A percentile compares a stretch with the other conserved stretches of the same genome.
Conservation (phyloP, 495 filamentous ascomycete species). For the Daldinia caldariorum region DNA sequence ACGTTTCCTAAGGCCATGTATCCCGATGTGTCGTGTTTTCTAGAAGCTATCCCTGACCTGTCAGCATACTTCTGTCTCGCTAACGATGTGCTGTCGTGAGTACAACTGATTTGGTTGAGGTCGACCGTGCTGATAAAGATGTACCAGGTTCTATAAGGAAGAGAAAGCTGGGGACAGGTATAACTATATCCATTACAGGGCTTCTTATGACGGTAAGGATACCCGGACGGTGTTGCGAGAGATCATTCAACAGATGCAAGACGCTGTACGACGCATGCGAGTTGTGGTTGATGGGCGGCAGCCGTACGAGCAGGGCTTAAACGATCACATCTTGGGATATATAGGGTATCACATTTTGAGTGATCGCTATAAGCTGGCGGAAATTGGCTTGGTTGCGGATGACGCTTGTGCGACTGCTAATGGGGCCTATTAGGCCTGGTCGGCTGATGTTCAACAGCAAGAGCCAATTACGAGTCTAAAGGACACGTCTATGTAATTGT, state of each 20-base stretch:
- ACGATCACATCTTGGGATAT: slow-evolving; percentile 25
- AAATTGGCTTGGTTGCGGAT: slow-evolving; percentile 20
- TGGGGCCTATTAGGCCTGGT: not conserved
- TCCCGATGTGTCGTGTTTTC: slow-evolving; percentile 29
- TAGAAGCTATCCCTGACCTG: slow-evolving; percentile 37
- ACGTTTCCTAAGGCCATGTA: slow-evolving; percentile 26
- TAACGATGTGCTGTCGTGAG: slow-evolving; percentile 39
- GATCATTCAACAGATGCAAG: slow-evolving; percentile 7
- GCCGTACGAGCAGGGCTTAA: slow-evolving; percentile 19
- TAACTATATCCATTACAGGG: slow-evolving; percentile 37
- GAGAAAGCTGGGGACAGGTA: slow-evolving; percentile 63
- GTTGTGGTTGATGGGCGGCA: slow-evolving; percentile 21
- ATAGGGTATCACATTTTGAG: slow-evolving; percentile 23
- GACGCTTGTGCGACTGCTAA: not conserved
- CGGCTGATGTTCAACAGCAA: not conserved
- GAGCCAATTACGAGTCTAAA: not conserved
- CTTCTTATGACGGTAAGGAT: slow-evolving; percentile 27
- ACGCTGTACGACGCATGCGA: slow-evolving; percentile 15
- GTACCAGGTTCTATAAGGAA: slow-evolving; percentile 56
- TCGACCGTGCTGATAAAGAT: not conserved
- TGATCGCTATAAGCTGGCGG: slow-evolving; percentile 26
- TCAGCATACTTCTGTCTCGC: slow-evolving; percentile 24
- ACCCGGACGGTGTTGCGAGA: slow-evolving; percentile 17
- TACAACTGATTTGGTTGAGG: not conserved
- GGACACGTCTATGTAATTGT: too few relatives aligned